Evolutionary conservation across 169 alveolate genomes (phyloP), one percentile per base, ranked within the genome.

Genomic region (Eimeria maxima): DNA sequence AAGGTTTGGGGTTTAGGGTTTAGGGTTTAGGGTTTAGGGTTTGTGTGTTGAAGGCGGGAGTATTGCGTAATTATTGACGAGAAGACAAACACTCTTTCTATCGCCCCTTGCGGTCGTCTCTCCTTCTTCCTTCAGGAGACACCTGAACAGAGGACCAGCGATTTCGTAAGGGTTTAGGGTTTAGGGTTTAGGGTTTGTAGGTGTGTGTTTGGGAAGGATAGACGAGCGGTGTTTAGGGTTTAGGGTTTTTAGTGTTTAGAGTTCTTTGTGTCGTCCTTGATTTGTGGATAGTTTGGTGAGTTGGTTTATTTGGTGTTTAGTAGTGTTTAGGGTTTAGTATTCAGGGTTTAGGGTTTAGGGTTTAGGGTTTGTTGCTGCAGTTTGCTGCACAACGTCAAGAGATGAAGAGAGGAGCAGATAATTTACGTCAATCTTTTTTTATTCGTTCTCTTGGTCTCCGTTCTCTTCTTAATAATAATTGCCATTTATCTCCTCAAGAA

Each of bases 91-190:
- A 44, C 45, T 27, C 57, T 78, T 29, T 38, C 63, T 20, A 45
- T 78, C n/a, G 57, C 20, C 10, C 88, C 88, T 18, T n/a, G 88
- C 88, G 63, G 88, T 10, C 88, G 88, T 27, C 88, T 78, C 63
- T 44, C 88, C 33, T 78, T 78, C 27, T 78, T 78, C n/a, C 63
- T 78, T 14, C 88, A 78, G 65, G 88, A 78, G 63, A 44, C 88
- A 10, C 88, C 88, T 29, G 88, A 38, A 20, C 88, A 78, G 88
- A 4, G 88, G 27, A 57, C 88, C 45, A 38, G 44, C 33, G 88
- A 78, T 29, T 78, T 78, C 47, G 88, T 78, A 20, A 78, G 89
- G 67, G 84, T 73, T 73, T 29, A 73, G 84, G 84, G 84, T 73
- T 16, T 11, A 73, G 84, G 84, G 84, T 38, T 73, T 73, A 73